Percentiles rank a stretch among this genome's conserved stretches.
Conservation (phyloP, 2,329 filamentous ascomycete species). For the Reticulascus tulasneorum region DNA sequence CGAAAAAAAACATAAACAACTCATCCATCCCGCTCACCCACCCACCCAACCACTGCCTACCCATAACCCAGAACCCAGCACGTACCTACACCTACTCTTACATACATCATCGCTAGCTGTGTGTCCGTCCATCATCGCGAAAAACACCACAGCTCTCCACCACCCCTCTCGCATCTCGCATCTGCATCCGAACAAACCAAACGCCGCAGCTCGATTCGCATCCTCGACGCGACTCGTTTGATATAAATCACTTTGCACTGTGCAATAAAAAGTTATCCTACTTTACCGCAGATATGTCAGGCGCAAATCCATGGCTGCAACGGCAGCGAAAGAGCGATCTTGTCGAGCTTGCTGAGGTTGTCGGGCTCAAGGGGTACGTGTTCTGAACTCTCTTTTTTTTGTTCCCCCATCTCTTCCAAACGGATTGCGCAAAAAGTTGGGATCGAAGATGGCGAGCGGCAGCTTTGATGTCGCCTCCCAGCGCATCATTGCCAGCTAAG, state of each 20-base stretch:
- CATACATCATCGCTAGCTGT: neutral
- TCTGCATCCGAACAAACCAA: slow-evolving; percentile 4
- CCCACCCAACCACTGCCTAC: slow-evolving; percentile 3
- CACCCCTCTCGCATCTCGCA: slow-evolving; percentile 10
- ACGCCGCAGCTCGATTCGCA: slow-evolving; percentile 6
- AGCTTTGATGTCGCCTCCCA: slow-evolving; percentile 14
- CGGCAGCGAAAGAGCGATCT: slow-evolving; percentile 81
- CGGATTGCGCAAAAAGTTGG: neutral
- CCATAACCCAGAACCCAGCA: neutral
- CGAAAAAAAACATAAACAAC: slow-evolving; percentile 31
- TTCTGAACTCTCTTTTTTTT: slow-evolving; percentile 4
- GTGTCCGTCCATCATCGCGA: neutral
- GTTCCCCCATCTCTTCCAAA: neutral
- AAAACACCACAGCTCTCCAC: slow-evolving; percentile 7
- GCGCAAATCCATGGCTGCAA: slow-evolving; percentile 68
- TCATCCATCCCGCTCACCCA: slow-evolving; percentile 9
- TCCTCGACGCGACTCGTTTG: slow-evolving; percentile 7
- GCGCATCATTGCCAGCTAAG: slow-evolving; percentile 8
- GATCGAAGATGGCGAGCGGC: neutral
- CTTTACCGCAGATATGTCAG: slow-evolving; percentile 47
- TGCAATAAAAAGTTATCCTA: too few relatives aligned
- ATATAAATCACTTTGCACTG: too few relatives aligned
- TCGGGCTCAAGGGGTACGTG: slow-evolving; percentile 70
- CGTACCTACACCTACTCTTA: neutral
- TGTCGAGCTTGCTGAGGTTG: slow-evolving; percentile 65